Evolutionary conservation across 192 early-diverging fungal genomes (phyloP).

Genomic region (Mortierella antarctica): DNA sequence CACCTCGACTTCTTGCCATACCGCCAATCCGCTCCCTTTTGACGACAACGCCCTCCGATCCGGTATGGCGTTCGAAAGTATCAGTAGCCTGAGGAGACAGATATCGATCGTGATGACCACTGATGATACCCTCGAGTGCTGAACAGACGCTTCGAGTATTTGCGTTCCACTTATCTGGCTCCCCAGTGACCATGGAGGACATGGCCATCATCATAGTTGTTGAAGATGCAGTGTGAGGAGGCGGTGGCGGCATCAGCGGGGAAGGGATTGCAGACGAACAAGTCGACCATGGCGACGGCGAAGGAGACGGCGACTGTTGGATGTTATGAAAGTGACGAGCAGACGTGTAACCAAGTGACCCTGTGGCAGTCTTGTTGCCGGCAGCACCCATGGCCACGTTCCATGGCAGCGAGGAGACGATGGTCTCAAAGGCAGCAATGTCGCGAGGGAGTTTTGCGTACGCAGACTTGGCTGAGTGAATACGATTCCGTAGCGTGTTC

Average conservation of each 20-base stretch:
- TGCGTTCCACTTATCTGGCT: constrained; percentile 28
- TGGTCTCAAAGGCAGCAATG: constrained; percentile 1
- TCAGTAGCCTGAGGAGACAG: not conserved
- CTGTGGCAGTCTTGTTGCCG: not conserved
- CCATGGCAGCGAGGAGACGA: constrained; percentile 36
- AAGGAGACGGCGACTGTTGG: constrained; percentile 9
- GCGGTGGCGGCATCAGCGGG: constrained; percentile 31
- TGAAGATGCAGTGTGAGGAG: constrained; percentile 1
- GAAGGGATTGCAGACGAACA: constrained; percentile 32
- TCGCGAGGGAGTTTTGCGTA: constrained; percentile 12
- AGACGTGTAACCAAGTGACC: not conserved
- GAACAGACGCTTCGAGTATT: not conserved
- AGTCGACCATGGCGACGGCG: constrained; percentile 36
- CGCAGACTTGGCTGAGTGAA: constrained; percentile 50
- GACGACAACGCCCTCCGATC: too few relatives aligned
- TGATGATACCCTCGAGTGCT: not conserved
- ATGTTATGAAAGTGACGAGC: not conserved
- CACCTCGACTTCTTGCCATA: not conserved
- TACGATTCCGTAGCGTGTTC: constrained; percentile 56
- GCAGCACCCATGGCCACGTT: constrained; percentile 4
- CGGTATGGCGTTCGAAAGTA: not conserved
- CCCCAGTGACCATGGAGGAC: constrained; percentile 17
- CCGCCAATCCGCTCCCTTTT: not conserved
- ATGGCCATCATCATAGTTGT: constrained; percentile 40
- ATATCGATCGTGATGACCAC: not conserved